These are phyloP conservation scores for Microbotryum violaceum DNA, from an alignment of 1,284 basidiomycete genomes.

Conservation along the genomic window DNA sequence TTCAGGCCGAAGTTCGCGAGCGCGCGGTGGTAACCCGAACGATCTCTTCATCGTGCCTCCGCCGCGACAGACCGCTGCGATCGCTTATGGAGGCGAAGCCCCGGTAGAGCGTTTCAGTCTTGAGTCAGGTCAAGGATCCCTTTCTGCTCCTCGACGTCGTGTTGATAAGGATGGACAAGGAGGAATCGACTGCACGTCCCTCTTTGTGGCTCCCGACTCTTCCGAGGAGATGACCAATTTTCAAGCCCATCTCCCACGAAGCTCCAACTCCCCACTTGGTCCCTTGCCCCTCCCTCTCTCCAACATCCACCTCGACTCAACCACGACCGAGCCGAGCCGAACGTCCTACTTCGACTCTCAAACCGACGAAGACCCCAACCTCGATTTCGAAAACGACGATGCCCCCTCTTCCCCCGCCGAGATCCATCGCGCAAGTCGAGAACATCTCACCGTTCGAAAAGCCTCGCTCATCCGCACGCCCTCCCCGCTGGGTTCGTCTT, in stretches of 20 bases:
- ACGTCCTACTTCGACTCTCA: neutral
- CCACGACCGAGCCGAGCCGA: neutral
- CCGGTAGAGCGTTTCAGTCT: neutral
- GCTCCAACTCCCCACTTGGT: neutral
- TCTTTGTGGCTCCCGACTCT: neutral
- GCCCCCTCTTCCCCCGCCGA: too few species aligned
- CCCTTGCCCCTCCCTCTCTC: neutral
- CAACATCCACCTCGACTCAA: neutral
- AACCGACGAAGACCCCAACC: neutral
- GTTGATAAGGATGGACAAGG: neutral
- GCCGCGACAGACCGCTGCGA: neutral
- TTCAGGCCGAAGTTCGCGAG: neutral
- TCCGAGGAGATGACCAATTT: neutral
- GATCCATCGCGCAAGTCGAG: too few species aligned
- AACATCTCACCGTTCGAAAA: too few species aligned
- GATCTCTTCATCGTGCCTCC: neutral
- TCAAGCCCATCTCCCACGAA: neutral
- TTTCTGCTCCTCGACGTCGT: neutral
- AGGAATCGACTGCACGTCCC: slow-evolving; percentile 2
- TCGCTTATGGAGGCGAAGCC: neutral
- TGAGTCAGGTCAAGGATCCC: too few species aligned
- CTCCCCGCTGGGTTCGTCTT: too few species aligned
- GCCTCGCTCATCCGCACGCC: too few species aligned
- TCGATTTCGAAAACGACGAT: neutral
- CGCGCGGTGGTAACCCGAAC: neutral